Evolutionary conservation across 306 rosid species (phyloP), one percentile per base, ranked within the genome.

Genomic region (Corylus heterophylla): DNA sequence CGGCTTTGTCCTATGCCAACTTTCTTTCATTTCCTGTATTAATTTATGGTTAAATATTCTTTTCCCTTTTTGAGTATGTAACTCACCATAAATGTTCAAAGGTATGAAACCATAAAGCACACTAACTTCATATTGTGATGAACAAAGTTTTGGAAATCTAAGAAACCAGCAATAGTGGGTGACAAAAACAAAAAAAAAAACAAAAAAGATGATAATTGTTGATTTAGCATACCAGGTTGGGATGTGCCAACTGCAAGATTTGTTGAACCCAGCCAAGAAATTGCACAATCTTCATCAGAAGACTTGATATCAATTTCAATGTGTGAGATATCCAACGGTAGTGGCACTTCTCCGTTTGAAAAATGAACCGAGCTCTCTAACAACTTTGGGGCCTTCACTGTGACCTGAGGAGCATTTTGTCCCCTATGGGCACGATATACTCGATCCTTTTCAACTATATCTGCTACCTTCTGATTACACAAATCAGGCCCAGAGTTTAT

Each of bases 401-500:
- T 75, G 74, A 89, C 77, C 80, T 89, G 97, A 42, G 92, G 95
- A 18, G 94, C 88, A 87, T 45, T 84, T 64, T 88, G 88, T 49
- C 97, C 98, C 79, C 91, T 88, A 74, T 67, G 87, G 73, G 97
- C 86, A 35, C 90, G 90, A 76, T 45, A 77, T 12, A 94, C 98
- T 56, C 92, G 79, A 80, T 84, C 90, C 78, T 84, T 92, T 80
- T 95, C 98, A 42, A 95, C 90, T 6, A 95, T 78, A 75, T 91
- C 96, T 18, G 97, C 94, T 22, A 92, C 90, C 80, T 83, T 91
- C 83, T 85, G 95, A 83, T 92, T 92, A 80, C 98, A 91, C 39
- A 78, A n/a, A 39, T 91, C 90, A 12, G 97, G 98, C 42, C 95
- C 92, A 0, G 92, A 85, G 78, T 77, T 88, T 83, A 91, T 88